Conservation (phyloP, 2,329 filamentous ascomycete genomes). For the Capronia epimyces region DNA sequence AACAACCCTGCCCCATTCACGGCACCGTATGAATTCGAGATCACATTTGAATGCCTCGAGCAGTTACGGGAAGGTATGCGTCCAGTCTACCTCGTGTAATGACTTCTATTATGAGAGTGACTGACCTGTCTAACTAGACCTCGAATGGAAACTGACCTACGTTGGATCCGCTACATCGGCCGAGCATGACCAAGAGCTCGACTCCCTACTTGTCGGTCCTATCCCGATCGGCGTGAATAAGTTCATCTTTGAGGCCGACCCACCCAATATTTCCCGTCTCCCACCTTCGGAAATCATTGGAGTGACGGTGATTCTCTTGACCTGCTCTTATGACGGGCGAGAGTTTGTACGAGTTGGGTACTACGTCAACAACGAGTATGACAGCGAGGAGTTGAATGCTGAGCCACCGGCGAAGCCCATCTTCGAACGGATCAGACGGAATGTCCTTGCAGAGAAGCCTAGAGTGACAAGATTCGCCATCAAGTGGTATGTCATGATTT, state of each 20-base stretch:
- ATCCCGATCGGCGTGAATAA: slow-evolving; percentile 98
- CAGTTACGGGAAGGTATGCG: slow-evolving; percentile 76
- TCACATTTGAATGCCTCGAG: slow-evolving; percentile 97
- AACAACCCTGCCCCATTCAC: slow-evolving; percentile 97
- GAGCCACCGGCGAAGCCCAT: slow-evolving; percentile 89
- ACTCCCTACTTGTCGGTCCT: slow-evolving; percentile 93
- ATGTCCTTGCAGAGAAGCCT: slow-evolving; percentile 93
- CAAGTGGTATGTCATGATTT: slow-evolving; percentile 69
- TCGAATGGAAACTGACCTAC: slow-evolving; percentile 99
- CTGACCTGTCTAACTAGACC: slow-evolving; percentile 53
- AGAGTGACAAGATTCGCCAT: slow-evolving; percentile 96
- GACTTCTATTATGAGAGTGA: background rate
- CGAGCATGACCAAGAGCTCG: slow-evolving; percentile 97
- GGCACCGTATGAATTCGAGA: slow-evolving; percentile 93
- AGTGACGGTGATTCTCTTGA: slow-evolving; percentile 93
- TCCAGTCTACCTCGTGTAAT: background rate
- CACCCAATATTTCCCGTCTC: slow-evolving; percentile 83
- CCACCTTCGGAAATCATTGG: slow-evolving; percentile 92
- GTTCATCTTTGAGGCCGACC: slow-evolving; percentile 93
- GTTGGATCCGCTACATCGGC: slow-evolving; percentile 96
- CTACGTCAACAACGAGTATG: slow-evolving; percentile 99
- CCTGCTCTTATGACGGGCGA: slow-evolving; percentile 90
- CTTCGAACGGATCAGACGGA: slow-evolving; percentile 85
- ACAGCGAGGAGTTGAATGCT: slow-evolving; percentile 77
- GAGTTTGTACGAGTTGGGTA: slow-evolving; percentile 98